Evolutionary conservation across 2,329 filamentous ascomycete genomes (phyloP).

Genomic region (Claviceps pazoutovae): DNA sequence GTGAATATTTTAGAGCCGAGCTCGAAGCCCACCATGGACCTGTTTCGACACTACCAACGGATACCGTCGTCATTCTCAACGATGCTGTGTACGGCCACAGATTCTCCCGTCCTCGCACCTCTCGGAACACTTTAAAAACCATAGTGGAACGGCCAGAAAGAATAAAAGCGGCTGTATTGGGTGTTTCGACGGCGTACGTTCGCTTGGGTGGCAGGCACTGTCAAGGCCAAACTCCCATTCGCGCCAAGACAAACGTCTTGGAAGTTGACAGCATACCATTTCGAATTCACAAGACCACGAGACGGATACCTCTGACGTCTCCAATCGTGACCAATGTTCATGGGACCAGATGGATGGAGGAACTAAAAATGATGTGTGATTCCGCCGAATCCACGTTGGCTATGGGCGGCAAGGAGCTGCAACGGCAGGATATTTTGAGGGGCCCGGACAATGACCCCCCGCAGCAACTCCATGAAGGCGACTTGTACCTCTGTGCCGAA

Average conservation of each 20-base stretch:
- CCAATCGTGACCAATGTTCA: slow-evolving; percentile 81
- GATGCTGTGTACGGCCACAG: slow-evolving; percentile 93
- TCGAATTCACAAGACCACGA: slow-evolving; percentile 66
- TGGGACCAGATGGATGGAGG: slow-evolving; percentile 84
- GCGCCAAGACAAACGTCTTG: slow-evolving; percentile 43
- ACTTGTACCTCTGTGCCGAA: slow-evolving; percentile 79
- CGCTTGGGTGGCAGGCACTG: slow-evolving; percentile 71
- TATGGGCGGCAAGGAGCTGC: slow-evolving; percentile 62
- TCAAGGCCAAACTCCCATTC: slow-evolving; percentile 53
- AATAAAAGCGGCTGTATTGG: slow-evolving; percentile 69
- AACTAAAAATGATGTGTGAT: slow-evolving; percentile 74
- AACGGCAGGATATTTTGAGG: slow-evolving; percentile 49
- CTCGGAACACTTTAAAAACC: slow-evolving; percentile 53
- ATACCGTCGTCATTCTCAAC: slow-evolving; percentile 75
- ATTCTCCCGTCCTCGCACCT: slow-evolving; percentile 70
- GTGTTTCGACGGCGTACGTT: slow-evolving; percentile 77
- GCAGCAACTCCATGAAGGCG: slow-evolving; percentile 65
- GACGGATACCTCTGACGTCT: slow-evolving; percentile 57
- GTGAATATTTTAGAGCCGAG: slow-evolving; percentile 56
- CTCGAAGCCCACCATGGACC: slow-evolving; percentile 45
- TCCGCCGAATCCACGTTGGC: slow-evolving; percentile 66
- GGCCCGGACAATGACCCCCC: slow-evolving; percentile 30
- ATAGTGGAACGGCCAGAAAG: slow-evolving; percentile 93
- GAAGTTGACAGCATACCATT: slow-evolving; percentile 56
- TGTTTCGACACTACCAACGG: slow-evolving; percentile 26